Base-by-base conservation (phyloP, 2,329 filamentous ascomycete genomes). In the Paecilomyces niveus region DNA sequence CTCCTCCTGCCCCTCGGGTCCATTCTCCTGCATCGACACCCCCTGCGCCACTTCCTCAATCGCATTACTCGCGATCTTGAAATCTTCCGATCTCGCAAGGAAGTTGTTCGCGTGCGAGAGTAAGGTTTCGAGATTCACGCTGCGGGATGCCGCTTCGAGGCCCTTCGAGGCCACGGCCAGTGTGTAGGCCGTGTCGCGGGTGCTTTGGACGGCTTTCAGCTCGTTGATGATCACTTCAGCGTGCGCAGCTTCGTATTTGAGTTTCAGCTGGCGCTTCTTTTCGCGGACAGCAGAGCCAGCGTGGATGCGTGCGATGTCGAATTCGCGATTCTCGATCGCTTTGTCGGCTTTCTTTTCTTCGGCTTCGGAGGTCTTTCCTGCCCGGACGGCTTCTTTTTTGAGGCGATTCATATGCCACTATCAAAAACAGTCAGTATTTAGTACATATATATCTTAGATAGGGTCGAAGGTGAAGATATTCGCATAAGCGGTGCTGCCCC, bases 191-290 rank as follows among this genome's bases (percentile, higher is more conserved):
- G 76, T 78, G 53, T 78, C 77, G 9, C 77, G 75, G 50, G 77
- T 80, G 57, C 73, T 76, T 54, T 79, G 77, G 1, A 76, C 77
- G 15, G 77, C 77, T 61, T 79, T 77, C 3, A 80, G 72, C 57
- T 78, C 76, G 57, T 77, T 77, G 62, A 78, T 78, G n/a, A 80
- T 78, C 0, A 78, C 77, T 58, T 80, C 77, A 51, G 77, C 77
- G 18, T 77, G 74, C 13, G 77, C 76, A 7, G 77, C 76, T 63
- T 79, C 74, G 6, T 75, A 72, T 58, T 73, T 72, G 4, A 80
- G 74, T 11, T 74, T 75, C 18, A 79, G 73, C 59, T 78, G 74
- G 60, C 77, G 74, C 56, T 76, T 74, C 57, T 78, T 78, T 57
- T 79, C 76, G 60, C 77, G 76, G 29, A 79, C 70, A 31, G 76